A percentile compares a stretch with the other conserved stretches of the same genome.
Conservation (phyloP, 2,329 filamentous ascomycete species). For the Talaromyces piceae region DNA sequence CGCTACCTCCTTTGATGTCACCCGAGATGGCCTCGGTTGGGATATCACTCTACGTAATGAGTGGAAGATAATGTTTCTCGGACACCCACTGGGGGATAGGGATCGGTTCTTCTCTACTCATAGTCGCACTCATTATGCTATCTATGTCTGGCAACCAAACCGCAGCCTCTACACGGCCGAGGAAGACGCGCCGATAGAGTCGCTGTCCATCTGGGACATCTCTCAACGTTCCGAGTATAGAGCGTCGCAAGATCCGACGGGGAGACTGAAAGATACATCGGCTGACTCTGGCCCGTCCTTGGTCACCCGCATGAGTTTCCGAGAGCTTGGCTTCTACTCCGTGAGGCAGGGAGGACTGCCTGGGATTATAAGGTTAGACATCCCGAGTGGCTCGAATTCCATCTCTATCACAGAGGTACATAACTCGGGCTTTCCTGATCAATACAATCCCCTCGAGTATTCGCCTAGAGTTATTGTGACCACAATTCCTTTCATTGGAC, state of each 20-base stretch:
- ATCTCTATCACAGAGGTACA: slow-evolving; percentile 53
- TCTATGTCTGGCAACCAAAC: slow-evolving; percentile 57
- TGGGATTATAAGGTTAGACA: slow-evolving; percentile 42
- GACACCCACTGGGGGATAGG: slow-evolving; percentile 46
- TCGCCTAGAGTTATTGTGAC: slow-evolving; percentile 42
- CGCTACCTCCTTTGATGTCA: slow-evolving; percentile 52
- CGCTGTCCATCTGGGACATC: slow-evolving; percentile 55
- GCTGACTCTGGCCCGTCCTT: slow-evolving; percentile 36
- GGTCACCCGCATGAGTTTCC: slow-evolving; percentile 44
- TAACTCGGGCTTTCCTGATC: slow-evolving; percentile 43
- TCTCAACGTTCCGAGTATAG: slow-evolving; percentile 42
- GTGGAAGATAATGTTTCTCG: slow-evolving; percentile 54
- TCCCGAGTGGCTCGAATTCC: slow-evolving; percentile 41
- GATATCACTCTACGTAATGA: slow-evolving; percentile 47
- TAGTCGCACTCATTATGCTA: slow-evolving; percentile 51
- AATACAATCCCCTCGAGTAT: slow-evolving; percentile 20
- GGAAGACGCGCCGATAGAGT: slow-evolving; percentile 52
- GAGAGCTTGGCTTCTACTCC: slow-evolving; percentile 46
- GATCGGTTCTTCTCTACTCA: slow-evolving; percentile 59
- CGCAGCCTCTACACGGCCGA: slow-evolving; percentile 46
- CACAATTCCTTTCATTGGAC: slow-evolving; percentile 46
- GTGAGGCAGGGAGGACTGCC: slow-evolving; percentile 49
- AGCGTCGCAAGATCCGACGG: slow-evolving; percentile 45
- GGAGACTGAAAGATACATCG: slow-evolving; percentile 25
- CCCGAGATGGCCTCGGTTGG: slow-evolving; percentile 27